Evolutionary conservation across 140 eudicot genomes (phyloP).

Genomic region (Senecio squalidus): DNA sequence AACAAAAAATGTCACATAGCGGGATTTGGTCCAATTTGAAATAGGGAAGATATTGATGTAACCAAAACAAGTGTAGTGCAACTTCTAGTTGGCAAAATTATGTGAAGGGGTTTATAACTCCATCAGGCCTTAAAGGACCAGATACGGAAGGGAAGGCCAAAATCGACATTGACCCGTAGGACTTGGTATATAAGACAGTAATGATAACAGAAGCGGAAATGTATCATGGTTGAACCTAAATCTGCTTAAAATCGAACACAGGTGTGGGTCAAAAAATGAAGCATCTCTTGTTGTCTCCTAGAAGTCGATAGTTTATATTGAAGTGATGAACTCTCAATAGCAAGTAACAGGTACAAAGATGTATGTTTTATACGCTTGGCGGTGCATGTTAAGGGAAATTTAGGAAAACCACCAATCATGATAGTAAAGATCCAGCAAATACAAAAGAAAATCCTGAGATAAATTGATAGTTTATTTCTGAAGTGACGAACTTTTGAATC

Average conservation of each 20-base stretch:
- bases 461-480: no score
- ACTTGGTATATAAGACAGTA: not conserved
- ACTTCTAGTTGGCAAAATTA: not conserved
- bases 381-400: no score
- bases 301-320: no score
- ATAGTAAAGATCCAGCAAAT: no score
- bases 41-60: slow-evolving; percentile 6
- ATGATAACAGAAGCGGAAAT: not conserved
- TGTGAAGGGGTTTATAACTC: no score
- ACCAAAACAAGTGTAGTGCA: not conserved
- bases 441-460: no score
- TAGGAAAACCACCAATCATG: no score
- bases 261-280: not conserved
- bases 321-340: no score
- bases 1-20: not conserved
- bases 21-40: slow-evolving; percentile 9
- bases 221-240: not conserved
- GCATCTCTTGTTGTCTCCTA: no score
- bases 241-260: not conserved
- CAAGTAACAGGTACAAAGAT: no score
- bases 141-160: not conserved
- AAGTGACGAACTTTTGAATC: no score
- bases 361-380: no score
- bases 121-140: not conserved
- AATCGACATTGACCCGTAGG: not conserved